phyloP scores from a whole-genome alignment of 768 basidiomycete species.

The Suillus tomentosus region DNA sequence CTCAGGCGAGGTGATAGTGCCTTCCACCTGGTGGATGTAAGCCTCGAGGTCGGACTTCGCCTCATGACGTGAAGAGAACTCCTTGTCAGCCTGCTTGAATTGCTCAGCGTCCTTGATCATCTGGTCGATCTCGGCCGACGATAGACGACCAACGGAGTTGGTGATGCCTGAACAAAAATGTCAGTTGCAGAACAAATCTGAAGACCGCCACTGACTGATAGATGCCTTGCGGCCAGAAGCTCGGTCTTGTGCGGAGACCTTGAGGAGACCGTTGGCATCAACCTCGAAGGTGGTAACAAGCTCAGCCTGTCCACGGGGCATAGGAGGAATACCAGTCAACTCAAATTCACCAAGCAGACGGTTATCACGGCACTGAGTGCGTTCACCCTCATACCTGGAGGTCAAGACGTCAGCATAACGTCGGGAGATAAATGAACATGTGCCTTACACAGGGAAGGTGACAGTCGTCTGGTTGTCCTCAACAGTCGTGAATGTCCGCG shows the following conservation, averaged over 20 bases:
- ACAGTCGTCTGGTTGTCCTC: constrained; percentile 99
- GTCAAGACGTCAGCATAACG: constrained; percentile 15
- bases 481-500: constrained; percentile 97
- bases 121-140: constrained; percentile 96
- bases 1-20: constrained; percentile 93
- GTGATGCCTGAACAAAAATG: constrained; percentile 68
- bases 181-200: constrained; percentile 13
- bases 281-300: constrained; percentile 99
- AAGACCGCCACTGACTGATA: constrained; percentile 64
- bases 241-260: constrained; percentile 98
- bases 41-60: constrained; percentile 98
- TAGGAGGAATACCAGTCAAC: constrained; percentile 97
- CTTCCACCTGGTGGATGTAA: constrained; percentile 96
- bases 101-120: constrained; percentile 99
- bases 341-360: constrained; percentile 99
- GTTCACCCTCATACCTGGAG: constrained; percentile 93
- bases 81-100: constrained; percentile 95
- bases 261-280: constrained; percentile 98
- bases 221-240: constrained; percentile 99
- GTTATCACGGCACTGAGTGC: constrained; percentile 99
- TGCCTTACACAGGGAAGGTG: constrained; percentile 93
- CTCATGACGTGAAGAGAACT: constrained; percentile 97
- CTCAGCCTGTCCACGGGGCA: constrained; percentile 99
- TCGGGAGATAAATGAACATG: not conserved
- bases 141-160: constrained; percentile 99